phyloP scores from a whole-genome alignment of 805 yeast species.

The Candida ipomoeae region DNA sequence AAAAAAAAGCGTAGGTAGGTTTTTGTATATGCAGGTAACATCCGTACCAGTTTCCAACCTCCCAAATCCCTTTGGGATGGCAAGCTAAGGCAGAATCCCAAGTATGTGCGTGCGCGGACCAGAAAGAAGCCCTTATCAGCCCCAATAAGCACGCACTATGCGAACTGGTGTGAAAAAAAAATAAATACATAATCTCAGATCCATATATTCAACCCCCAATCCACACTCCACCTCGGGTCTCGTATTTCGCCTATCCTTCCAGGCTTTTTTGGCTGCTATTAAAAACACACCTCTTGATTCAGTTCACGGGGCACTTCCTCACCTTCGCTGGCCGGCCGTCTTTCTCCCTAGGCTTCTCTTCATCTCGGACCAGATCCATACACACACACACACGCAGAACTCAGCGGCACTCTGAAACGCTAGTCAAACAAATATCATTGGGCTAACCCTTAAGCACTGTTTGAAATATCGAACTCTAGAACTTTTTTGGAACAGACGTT shows the following conservation, averaged over 20 bases:
- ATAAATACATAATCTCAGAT: slow-evolving; percentile 1
- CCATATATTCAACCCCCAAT: neutral
- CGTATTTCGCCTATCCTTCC: neutral
- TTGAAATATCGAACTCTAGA: too few species aligned
- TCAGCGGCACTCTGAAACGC: neutral
- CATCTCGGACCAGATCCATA: neutral
- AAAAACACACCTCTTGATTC: slow-evolving; percentile 15
- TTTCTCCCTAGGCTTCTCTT: neutral
- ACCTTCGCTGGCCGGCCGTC: neutral
- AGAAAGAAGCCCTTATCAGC: slow-evolving; percentile 14
- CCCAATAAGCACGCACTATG: slow-evolving; percentile 11
- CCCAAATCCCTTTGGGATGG: neutral
- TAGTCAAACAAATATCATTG: too few species aligned
- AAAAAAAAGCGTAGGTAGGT: too few species aligned
- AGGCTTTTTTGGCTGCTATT: neutral
- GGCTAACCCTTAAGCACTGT: too few species aligned
- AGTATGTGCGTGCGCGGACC: neutral
- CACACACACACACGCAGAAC: neutral
- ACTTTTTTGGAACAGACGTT: too few species aligned
- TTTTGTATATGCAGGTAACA: too few species aligned
- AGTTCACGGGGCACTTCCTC: slow-evolving; percentile 16
- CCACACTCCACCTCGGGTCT: neutral
- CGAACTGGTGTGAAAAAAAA: slow-evolving; percentile 11
- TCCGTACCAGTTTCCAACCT: neutral
- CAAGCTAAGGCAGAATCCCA: too few species aligned